Base-by-base conservation (phyloP, 176 grass and related monocot species). In the Ensete glaucum region DNA sequence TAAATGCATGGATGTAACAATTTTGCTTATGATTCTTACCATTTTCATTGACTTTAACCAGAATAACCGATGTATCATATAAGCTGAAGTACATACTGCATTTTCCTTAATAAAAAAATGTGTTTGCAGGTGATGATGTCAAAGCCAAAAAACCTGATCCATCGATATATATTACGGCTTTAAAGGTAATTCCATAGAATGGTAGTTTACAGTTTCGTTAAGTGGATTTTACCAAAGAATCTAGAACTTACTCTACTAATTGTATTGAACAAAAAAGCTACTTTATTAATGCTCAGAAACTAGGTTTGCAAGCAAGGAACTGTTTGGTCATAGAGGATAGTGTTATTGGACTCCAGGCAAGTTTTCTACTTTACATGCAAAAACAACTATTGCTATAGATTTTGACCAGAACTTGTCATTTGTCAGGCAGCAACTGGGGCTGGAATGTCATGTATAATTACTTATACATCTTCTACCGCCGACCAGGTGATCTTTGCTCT, bases 291-390 rank as follows among this genome's bases (percentile, higher is more conserved):
- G 49, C 77, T 50, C 74, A 99, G 95, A 94, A 88, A 99, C 71
- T 99, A 80, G 88, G 82, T 27, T 76, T 91, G 15, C 78, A 85
- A 66, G 85, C 52, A 25, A 85, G 84, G 78, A 99, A 99, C 75
- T 99, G 95, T 54, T 91, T 99, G 69, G 90, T 99, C 12, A 90
- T 99, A 74, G 95, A 99, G 82, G 95, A 99, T 81, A 99, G 90
- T 91, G 79, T 94, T 23, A 99, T 94, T 83, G 95, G 95, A 76
- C 85, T 99, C 79, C 90, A 85, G 67, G 90, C 89, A 91, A 27
- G 81, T 71, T 50, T 76, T 85, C 52, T 9, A 53, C 77, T n/a
- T 81, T 83, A 74, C 73, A 22, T 21, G 66, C 53, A 51, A 62
- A 82, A 12, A 0, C 0, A 82, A 70, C 8, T 52, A 43, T 54